phyloP scores from a whole-genome alignment of 768 basidiomycete genomes.

The Mycena alexandri region DNA sequence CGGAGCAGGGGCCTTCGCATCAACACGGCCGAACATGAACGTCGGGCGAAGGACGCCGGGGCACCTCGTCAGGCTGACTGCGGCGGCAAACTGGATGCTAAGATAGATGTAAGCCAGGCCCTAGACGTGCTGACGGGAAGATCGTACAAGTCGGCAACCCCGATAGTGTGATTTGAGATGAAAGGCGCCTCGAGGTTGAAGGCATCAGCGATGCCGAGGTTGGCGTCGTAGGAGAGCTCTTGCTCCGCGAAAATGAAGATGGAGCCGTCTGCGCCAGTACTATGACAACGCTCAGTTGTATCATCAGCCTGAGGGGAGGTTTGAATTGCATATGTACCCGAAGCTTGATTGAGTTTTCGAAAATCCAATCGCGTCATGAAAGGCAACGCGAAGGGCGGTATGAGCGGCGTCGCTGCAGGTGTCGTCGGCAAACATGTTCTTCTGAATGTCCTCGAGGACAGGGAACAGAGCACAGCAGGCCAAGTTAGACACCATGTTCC shows the following conservation, averaged over 20 bases:
- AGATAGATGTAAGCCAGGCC: not conserved
- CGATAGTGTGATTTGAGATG: slow-evolving; percentile 39
- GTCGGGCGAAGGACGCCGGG: slow-evolving; percentile 46
- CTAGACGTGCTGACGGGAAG: not conserved
- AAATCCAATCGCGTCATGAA: too few species aligned
- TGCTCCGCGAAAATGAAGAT: slow-evolving; percentile 49
- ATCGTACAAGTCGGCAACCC: slow-evolving; percentile 48
- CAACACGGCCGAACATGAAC: slow-evolving; percentile 27
- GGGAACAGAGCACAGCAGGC: slow-evolving; percentile 49
- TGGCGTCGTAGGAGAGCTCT: slow-evolving; percentile 46
- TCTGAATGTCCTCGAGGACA: slow-evolving; percentile 28
- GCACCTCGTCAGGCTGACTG: slow-evolving; percentile 45
- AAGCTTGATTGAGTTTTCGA: too few species aligned
- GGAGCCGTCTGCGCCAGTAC: slow-evolving; percentile 44
- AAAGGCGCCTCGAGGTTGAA: slow-evolving; percentile 41
- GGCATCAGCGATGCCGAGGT: slow-evolving; percentile 47
- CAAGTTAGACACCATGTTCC: slow-evolving; percentile 36
- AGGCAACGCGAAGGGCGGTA: too few species aligned
- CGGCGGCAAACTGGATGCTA: slow-evolving; percentile 48
- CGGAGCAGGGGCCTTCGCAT: slow-evolving; percentile 16
- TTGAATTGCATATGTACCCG: too few species aligned
- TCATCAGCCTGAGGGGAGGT: too few species aligned
- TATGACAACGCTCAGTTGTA: too few species aligned
- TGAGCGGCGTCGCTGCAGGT: slow-evolving; percentile 47
- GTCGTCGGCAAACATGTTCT: slow-evolving; percentile 39